Base-by-base conservation (phyloP, 2,329 filamentous ascomycete species). In the Orbilia ellipsospora region DNA sequence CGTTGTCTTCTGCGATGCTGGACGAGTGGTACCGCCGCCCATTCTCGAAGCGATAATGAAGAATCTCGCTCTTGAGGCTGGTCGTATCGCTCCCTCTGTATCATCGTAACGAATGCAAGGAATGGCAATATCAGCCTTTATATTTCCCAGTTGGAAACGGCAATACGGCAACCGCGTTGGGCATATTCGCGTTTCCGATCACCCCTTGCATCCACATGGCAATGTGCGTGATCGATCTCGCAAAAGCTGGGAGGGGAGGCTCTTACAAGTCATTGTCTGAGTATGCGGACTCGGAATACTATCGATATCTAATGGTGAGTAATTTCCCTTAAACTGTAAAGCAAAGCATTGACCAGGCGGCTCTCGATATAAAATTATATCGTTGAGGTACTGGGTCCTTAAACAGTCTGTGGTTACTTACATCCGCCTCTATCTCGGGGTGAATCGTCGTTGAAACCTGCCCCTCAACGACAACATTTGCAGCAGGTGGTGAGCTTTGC, bases 11-110 rank as follows among this genome's bases (percentile, higher is more conserved):
- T 26, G 60, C 15, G 2, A 45, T 26, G n/a, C 23, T 28, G 13
- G 50, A 48, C 2, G 66, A 70, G 54, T 72, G 51, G 31, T 72
- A 72, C 15, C 67, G 52, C 44, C 67, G 55, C 12, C 67, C 67
- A 60, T 72, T 72, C 36, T 72, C 67, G 26, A 45, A 72, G 4
- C 36, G 52, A 65, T 65, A 72, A 18, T 72, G 28, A 16, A 72
- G 52, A 16, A 72, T 57, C n/a, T 59, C 59, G 10, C 44, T 54
- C 13, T 60, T 57, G 28, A 72, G 42, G 6, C 67, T 72, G 31
- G 67, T 72, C 6, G 67, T 72, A 60, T 59, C 57, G 26, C 67
- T 72, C 36, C 16, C 60, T 48, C 67, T 72, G 20, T 48, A 18
- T 52, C 48, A 18, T 2, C 23, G 40, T 28, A 40, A 18, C 13